Conservation (phyloP, 1,284 basidiomycete species). For the Xanthoconium separans region DNA sequence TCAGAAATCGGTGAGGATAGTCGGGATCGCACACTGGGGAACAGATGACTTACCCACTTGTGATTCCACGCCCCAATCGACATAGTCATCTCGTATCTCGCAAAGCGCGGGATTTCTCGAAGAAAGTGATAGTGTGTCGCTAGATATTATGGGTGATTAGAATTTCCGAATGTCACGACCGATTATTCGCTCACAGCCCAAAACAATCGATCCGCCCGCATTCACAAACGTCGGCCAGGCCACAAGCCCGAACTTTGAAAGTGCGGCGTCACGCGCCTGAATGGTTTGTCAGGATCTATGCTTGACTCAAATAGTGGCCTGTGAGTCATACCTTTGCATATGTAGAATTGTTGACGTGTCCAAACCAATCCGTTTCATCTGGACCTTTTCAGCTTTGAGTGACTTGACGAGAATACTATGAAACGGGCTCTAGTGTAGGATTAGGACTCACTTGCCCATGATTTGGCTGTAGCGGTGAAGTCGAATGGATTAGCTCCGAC, state of each 20-base stretch:
- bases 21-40: no score
- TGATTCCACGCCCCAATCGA: slow-evolving; percentile 71
- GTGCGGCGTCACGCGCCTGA: slow-evolving; percentile 42
- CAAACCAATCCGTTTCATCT: slow-evolving; percentile 70
- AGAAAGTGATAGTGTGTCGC: slow-evolving; percentile 73
- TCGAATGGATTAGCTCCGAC: slow-evolving; percentile 57
- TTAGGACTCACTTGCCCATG: slow-evolving; percentile 55
- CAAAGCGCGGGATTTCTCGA: slow-evolving; percentile 75
- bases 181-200: slow-evolving; percentile 50
- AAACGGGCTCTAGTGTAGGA: not conserved
- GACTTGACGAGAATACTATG: not conserved
- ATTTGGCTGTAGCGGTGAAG: slow-evolving; percentile 37
- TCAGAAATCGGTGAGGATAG: not conserved
- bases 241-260: slow-evolving; percentile 42
- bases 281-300: not conserved
- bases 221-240: slow-evolving; percentile 63
- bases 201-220: slow-evolving; percentile 63
- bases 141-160: slow-evolving; percentile 21
- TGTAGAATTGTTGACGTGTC: slow-evolving; percentile 69
- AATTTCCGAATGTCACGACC: not conserved
- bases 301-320: not conserved
- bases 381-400: slow-evolving; percentile 41
- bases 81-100: slow-evolving; percentile 67
- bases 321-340: slow-evolving; percentile 58
- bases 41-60: slow-evolving; percentile 67